Conservation (phyloP, 2,329 filamentous ascomycete species). For the Ceratocystiopsis sp. region DNA sequence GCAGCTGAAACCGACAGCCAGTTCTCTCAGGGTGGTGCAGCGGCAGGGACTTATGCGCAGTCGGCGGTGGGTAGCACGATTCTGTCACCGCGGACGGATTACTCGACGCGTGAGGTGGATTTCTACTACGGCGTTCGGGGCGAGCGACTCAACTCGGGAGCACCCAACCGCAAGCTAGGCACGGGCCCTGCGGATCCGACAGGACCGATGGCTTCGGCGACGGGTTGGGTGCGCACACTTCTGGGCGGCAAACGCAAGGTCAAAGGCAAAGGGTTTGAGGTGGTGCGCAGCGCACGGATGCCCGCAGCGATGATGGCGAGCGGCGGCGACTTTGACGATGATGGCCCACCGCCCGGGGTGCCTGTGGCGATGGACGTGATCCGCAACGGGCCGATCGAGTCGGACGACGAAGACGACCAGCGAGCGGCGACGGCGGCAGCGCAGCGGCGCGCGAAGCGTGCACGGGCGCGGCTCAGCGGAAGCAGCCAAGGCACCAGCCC, state of each 20-base stretch:
- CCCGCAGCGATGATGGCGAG: constrained; percentile 53
- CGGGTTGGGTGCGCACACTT: constrained; percentile 70
- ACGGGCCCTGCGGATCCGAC: constrained; percentile 93
- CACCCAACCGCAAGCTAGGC: constrained; percentile 67
- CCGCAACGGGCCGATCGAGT: constrained; percentile 44
- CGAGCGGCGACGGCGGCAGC: constrained; percentile 14
- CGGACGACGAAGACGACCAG: constrained; percentile 35
- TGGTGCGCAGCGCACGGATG: constrained; percentile 78
- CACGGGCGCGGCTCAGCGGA: no score
- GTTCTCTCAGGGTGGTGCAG: constrained; percentile 22
- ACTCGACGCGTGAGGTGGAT: constrained; percentile 85
- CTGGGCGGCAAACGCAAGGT: constrained; percentile 80
- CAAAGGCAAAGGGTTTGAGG: constrained; percentile 91
- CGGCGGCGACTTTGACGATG: constrained; percentile 41
- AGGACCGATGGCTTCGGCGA: constrained; percentile 73
- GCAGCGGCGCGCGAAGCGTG: no score
- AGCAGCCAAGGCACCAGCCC: constrained; percentile 2
- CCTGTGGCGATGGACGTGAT: constrained; percentile 46
- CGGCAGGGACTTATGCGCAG: constrained; percentile 24
- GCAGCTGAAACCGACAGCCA: constrained; percentile 23
- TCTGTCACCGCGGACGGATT: constrained; percentile 54
- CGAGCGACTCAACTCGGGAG: constrained; percentile 67
- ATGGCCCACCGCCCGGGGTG: constrained; percentile 49
- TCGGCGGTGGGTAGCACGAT: constrained; percentile 17
- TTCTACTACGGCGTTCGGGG: constrained; percentile 93